A percentile compares a stretch with the other conserved stretches of the same genome.
These are phyloP conservation scores for Ampelomyces quisqualis DNA, from an alignment of 2,329 filamentous ascomycete genomes.

Conservation along the genomic window DNA sequence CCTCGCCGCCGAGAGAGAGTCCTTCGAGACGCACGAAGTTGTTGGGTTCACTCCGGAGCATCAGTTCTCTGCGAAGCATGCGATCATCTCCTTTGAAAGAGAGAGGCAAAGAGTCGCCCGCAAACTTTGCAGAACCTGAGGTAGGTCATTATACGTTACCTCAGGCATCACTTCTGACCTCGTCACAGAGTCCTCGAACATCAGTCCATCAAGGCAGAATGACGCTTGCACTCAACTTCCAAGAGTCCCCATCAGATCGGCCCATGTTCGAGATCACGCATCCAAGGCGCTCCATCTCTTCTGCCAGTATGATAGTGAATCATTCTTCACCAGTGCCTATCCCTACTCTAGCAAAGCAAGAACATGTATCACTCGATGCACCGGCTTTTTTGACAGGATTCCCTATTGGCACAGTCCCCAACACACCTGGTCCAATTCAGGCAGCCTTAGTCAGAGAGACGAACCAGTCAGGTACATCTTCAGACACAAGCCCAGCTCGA, in stretches of 20 bases:
- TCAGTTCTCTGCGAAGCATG: conserved; percentile 28
- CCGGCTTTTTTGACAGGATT: conserved; percentile 9
- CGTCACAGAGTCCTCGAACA: conserved; percentile 13
- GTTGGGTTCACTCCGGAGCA: conserved; percentile 31
- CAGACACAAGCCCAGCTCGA: conserved; percentile 2
- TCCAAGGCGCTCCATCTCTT: conserved; percentile 13
- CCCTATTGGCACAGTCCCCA: conserved; percentile 28
- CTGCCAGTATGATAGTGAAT: conserved; percentile 21
- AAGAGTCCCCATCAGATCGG: conserved; percentile 25
- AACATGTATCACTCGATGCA: not conserved
- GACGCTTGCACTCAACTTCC: conserved; percentile 30
- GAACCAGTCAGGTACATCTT: conserved; percentile 4
- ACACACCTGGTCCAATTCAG: conserved; percentile 33
- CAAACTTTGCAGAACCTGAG: conserved; percentile 5
- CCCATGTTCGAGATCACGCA: conserved; percentile 27
- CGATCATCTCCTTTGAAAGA: conserved; percentile 21
- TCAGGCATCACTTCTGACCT: not conserved
- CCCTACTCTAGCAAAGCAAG: conserved; percentile 16
- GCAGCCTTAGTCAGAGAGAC: conserved; percentile 20
- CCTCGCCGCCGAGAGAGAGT: conserved; percentile 23
- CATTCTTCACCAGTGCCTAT: conserved; percentile 36
- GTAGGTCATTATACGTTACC: conserved; percentile 3
- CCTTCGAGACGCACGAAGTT: conserved; percentile 30
- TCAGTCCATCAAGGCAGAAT: conserved; percentile 13
- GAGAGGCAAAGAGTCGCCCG: conserved; percentile 11